These are phyloP conservation scores for Tricholoma sp. DNA, from an alignment of 768 basidiomycete genomes.

Conservation along the genomic window DNA sequence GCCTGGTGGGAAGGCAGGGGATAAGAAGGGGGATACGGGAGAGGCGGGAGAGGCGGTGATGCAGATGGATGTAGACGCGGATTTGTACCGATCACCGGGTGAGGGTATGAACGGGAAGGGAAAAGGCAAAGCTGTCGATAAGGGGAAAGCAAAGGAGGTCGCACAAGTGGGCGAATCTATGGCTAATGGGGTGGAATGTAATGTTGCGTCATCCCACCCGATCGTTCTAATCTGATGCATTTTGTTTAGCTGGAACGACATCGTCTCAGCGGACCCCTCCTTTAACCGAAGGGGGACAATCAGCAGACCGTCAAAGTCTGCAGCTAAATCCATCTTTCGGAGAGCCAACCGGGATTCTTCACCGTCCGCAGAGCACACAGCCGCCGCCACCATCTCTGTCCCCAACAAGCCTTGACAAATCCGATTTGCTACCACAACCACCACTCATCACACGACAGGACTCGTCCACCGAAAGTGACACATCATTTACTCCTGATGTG, in stretches of 20 bases:
- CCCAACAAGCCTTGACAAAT: background rate
- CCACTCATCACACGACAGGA: slow-evolving; percentile 4
- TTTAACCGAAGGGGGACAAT: background rate
- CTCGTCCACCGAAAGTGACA: slow-evolving; percentile 4
- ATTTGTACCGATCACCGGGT: background rate
- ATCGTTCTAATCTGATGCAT: background rate
- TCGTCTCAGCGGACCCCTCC: background rate
- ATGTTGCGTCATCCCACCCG: background rate
- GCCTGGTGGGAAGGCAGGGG: background rate
- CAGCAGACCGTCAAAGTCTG: background rate
- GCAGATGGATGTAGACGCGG: slow-evolving; percentile 6
- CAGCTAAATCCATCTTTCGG: background rate
- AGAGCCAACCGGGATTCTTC: background rate
- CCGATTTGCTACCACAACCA: background rate
- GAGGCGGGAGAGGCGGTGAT: background rate
- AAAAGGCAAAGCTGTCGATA: slow-evolving; percentile 19
- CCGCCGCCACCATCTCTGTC: background rate
- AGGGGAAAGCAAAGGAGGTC: slow-evolving; percentile 25
- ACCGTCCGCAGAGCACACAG: background rate
- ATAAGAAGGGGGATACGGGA: background rate
- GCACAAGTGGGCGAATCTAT: slow-evolving; percentile 9
- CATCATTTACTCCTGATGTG: slow-evolving; percentile 3
- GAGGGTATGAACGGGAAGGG: slow-evolving; percentile 8
- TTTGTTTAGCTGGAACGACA: background rate
- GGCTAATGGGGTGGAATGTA: background rate